Evolutionary conservation across 495 filamentous ascomycete species (phyloP), one percentile per base, ranked within the genome.

Genomic region (Haplographium delicatum): DNA sequence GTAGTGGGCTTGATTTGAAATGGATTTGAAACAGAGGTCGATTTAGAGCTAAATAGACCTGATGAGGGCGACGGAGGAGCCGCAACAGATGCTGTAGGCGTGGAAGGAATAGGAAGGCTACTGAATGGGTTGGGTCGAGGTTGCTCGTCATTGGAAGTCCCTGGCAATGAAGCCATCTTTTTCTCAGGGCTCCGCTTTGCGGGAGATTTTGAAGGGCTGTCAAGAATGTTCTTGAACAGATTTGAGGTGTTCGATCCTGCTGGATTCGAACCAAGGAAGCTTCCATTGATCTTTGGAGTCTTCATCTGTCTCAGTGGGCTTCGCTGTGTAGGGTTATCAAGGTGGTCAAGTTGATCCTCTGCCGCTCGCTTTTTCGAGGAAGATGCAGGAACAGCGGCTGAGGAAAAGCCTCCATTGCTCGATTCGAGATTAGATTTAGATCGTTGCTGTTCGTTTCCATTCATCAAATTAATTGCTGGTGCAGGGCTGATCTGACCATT

Each of bases 171-270:
- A 26, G 40, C 11, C 5, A 31, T 15, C 37, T 44, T 53, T 35
- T 53, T 58, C 38, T 49, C 39, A 33, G 50, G 53, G 19, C 43
- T 50, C 15, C 18, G 44, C 46, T 43, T 33, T 7, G 10, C 33
- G 4, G 37, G 15, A 25, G 47, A 18, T 19, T 50, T 34, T 8
- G 39, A 11, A 5, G 51, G 50, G 18, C 46, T 59, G 13, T 61
- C 55, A 13, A 59, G 48, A 31, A 68, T 64, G 22, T 53, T 56
- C 39, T 62, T 68, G 60, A 71, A 67, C 3, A 69, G 53, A 22
- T 65, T 71, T 15, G 65, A 65, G 1, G 68, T 71, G 15, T 62
- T 50, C 18, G 68, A 71, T n/a, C 56, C 56, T 28, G 34, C 34
- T 33, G 42, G 19, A 24, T n/a, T 49, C 33, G 28, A 44, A n/a